Evolutionary conservation across 495 filamentous ascomycete species (phyloP), one percentile per base, ranked within the genome.

Genomic region (Xylaria curta): DNA sequence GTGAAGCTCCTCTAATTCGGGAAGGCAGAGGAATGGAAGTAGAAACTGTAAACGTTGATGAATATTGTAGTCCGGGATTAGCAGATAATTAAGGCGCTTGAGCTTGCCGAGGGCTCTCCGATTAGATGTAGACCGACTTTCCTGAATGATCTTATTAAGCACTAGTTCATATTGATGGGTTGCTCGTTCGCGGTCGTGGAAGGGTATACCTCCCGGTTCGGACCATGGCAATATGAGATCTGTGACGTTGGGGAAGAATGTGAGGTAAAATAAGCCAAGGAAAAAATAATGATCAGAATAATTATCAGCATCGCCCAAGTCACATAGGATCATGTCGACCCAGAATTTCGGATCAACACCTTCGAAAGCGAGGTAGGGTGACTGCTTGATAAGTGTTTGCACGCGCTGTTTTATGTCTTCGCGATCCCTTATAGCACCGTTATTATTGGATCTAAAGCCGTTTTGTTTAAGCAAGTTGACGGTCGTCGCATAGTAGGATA

Each of bases 41-140:
- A 59, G 31, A 21, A 59, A 59, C n/a, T 59, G 56, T 12, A 59
- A 38, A 19, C 33, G 56, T 59, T 59, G 56, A 59, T 38, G 56
- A 38, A 59, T 38, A 38, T 59, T 59, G 10, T 59, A 59, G 33
- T 59, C 56, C 3, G 56, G 15, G 28, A 19, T 2, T 12, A 59
- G 56, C 56, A 59, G 15, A 38, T 59, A 59, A 38, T 38, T n/a
- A 19, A 59, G 33, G 56, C 56, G 17, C 31, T 38, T 59, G 0
- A 59, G 56, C 56, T 59, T 59, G 8, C 56, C 31, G 0, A 59
- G 56, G 31, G 56, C 56, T 38, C 56, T 59, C 13, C 56, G 56
- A n/a, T 36, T 59, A 59, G 4, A 15, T 38, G 36, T 8, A 9
- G 56, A 59, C 38, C 56, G 56, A 38, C 56, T 59, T 38, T 38